A percentile compares a stretch with the other conserved stretches of the same genome.
These are phyloP conservation scores for Penicillium verrucosum DNA, from an alignment of 2,329 filamentous ascomycete species.

Conservation along the genomic window DNA sequence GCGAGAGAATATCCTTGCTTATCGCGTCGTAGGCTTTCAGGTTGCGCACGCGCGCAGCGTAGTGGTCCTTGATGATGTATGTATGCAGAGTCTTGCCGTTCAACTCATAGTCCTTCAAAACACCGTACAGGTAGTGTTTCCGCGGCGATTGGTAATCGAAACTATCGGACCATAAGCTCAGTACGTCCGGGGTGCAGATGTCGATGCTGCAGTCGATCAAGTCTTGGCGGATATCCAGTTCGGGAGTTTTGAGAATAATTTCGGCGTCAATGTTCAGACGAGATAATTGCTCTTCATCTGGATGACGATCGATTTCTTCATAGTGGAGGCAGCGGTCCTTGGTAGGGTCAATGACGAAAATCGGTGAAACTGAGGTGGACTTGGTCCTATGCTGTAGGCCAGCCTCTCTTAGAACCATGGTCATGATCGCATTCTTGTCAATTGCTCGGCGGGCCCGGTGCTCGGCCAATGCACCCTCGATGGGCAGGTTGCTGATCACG, in stretches of 20 bases:
- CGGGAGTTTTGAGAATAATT: slow-evolving; percentile 67
- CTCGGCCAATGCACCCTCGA: slow-evolving; percentile 73
- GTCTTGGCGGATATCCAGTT: slow-evolving; percentile 81
- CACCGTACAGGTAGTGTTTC: slow-evolving; percentile 83
- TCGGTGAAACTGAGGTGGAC: slow-evolving; percentile 68
- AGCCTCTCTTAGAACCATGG: slow-evolving; percentile 79
- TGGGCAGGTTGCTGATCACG: slow-evolving; percentile 80
- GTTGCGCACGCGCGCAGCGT: slow-evolving; percentile 81
- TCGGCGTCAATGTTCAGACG: slow-evolving; percentile 70
- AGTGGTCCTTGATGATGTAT: slow-evolving; percentile 77
- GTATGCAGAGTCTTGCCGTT: slow-evolving; percentile 97
- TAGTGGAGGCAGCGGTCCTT: slow-evolving; percentile 86
- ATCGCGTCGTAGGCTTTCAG: slow-evolving; percentile 87
- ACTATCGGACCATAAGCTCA: slow-evolving; percentile 93
- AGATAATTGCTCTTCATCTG: slow-evolving; percentile 49
- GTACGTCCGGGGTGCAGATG: slow-evolving; percentile 93
- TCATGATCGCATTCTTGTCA: slow-evolving; percentile 97
- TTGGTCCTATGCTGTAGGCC: slow-evolving; percentile 74
- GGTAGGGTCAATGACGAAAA: slow-evolving; percentile 80
- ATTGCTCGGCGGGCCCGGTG: slow-evolving; percentile 77
- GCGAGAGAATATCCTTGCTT: slow-evolving; percentile 76
- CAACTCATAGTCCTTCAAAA: slow-evolving; percentile 93
- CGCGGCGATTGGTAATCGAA: slow-evolving; percentile 93
- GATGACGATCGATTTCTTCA: slow-evolving; percentile 74
- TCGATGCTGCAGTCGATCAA: slow-evolving; percentile 93